Conservation (phyloP, 768 basidiomycete species). For the Amanita jacksonii region DNA sequence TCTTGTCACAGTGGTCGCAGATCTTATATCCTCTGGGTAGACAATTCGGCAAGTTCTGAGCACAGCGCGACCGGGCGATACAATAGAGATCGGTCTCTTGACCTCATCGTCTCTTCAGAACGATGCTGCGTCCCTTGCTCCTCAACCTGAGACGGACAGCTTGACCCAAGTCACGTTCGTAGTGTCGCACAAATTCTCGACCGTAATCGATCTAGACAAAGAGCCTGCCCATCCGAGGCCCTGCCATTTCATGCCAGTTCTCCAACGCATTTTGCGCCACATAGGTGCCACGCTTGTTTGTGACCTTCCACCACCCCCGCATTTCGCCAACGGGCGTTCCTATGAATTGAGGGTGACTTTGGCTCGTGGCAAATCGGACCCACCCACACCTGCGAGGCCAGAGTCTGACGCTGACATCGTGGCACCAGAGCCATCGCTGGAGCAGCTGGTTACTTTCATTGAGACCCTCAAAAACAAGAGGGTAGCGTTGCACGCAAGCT, state of each 20-base stretch:
- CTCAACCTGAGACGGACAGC: constrained; percentile 23
- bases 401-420: constrained; percentile 36
- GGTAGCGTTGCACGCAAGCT: constrained; percentile 75
- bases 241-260: constrained; percentile 36
- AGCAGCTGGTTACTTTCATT: constrained; percentile 70
- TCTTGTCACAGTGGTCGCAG: neutral
- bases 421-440: constrained; percentile 69
- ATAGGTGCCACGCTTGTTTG: constrained; percentile 42
- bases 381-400: constrained; percentile 17
- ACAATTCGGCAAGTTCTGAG: constrained; percentile 75
- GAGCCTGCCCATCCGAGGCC: constrained; percentile 32
- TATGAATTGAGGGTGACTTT: constrained; percentile 62
- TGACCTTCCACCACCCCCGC: constrained; percentile 33
- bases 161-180: constrained; percentile 34
- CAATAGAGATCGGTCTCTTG: constrained; percentile 77
- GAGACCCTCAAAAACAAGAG: constrained; percentile 77
- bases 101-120: neutral
- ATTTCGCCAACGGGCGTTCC: constrained; percentile 36
- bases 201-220: constrained; percentile 20
- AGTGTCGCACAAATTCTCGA: constrained; percentile 39
- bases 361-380: constrained; percentile 45
- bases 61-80: constrained; percentile 63
- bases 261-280: constrained; percentile 52
- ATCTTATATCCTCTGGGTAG: constrained; percentile 28
- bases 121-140: constrained; percentile 13